Evolutionary conservation across 1,284 basidiomycete genomes (phyloP).

Genomic region (Veloboletus limbatus): DNA sequence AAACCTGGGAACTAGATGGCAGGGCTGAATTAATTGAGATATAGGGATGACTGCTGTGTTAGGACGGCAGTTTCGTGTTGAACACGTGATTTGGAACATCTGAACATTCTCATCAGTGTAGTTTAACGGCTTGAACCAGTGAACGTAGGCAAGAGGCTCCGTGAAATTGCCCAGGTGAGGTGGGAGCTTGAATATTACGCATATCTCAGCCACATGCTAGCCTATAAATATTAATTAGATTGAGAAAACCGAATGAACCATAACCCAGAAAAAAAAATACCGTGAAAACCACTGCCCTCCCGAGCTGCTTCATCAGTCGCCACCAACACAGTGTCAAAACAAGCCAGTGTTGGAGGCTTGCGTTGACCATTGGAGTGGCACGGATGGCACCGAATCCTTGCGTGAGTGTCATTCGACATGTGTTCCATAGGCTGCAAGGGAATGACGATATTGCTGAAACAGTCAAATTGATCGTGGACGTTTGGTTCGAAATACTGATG

Average conservation of each 20-base stretch:
- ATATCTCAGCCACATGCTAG: conserved; percentile 1
- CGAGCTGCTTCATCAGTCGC: not conserved
- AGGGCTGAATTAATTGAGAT: not conserved
- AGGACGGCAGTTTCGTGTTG: not conserved
- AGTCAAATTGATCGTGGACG: not conserved
- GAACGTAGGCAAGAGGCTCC: conserved; percentile 3
- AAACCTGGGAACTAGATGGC: conserved; percentile 14
- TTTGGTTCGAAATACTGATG: not conserved
- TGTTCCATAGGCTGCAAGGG: not conserved
- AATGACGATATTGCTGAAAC: not conserved
- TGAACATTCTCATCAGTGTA: not conserved
- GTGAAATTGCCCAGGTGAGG: not conserved
- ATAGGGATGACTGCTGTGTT: not conserved
- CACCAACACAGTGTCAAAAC: not conserved
- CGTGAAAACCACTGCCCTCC: not conserved
- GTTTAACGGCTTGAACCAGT: conserved; percentile 8
- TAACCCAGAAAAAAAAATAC: not conserved
- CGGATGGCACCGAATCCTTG: not conserved
- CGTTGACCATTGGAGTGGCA: not conserved
- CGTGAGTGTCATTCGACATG: too few species aligned
- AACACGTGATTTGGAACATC: conserved; percentile 5
- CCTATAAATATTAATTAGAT: not conserved
- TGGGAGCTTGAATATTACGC: conserved; percentile 9
- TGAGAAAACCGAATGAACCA: too few species aligned
- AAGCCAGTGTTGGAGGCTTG: not conserved